Conservation (phyloP, 768 basidiomycete species). For the Russula sp. region DNA sequence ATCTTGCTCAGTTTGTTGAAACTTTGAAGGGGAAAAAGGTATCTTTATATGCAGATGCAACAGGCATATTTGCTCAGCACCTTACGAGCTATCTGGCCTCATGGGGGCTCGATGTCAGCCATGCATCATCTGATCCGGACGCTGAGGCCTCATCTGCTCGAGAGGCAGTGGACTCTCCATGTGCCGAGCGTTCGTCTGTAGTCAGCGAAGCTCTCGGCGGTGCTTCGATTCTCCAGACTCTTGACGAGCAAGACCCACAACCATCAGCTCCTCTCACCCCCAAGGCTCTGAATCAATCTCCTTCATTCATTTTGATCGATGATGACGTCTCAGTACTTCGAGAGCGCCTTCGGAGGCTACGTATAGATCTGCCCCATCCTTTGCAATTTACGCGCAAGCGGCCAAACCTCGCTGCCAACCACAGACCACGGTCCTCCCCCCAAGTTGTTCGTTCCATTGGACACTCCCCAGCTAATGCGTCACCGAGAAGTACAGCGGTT, state of each 20-base stretch:
- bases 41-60: slow-evolving; percentile 76
- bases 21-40: slow-evolving; percentile 78
- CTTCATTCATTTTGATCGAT: slow-evolving; percentile 85
- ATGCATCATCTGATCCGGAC: slow-evolving; percentile 56
- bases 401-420: slow-evolving; percentile 57
- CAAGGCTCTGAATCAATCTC: slow-evolving; percentile 23
- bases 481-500: slow-evolving; percentile 38
- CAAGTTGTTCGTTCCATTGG: slow-evolving; percentile 59
- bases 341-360: slow-evolving; percentile 61
- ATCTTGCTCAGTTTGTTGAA: slow-evolving; percentile 73
- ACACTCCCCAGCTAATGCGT: slow-evolving; percentile 27
- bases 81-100: slow-evolving; percentile 87
- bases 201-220: slow-evolving; percentile 11
- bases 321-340: slow-evolving; percentile 81
- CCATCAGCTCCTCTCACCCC: slow-evolving; percentile 17
- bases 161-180: slow-evolving; percentile 10
- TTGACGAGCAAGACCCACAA: slow-evolving; percentile 16
- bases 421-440: slow-evolving; percentile 74
- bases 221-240: slow-evolving; percentile 15
- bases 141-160: slow-evolving; percentile 34
- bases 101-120: slow-evolving; percentile 93
- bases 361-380: slow-evolving; percentile 45
- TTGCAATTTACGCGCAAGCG: slow-evolving; percentile 47
- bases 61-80: slow-evolving; percentile 85
- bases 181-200: neutral